Conservation (phyloP, 768 basidiomycete genomes). For the Xerocomus potaroensis region DNA sequence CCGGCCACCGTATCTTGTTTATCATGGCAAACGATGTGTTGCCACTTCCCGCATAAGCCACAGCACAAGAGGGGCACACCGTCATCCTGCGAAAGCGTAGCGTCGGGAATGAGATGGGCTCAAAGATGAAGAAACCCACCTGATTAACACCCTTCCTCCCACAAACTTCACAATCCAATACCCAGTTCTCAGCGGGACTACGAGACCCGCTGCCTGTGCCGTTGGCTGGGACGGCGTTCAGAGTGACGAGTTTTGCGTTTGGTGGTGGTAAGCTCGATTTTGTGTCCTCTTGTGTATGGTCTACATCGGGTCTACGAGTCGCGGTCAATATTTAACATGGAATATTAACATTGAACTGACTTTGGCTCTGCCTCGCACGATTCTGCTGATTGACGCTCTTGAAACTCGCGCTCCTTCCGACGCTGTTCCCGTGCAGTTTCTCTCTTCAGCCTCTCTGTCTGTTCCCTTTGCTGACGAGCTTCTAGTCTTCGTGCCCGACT, state of each 20-base stretch:
- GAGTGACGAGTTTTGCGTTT: constrained; percentile 1
- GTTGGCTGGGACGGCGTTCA: constrained; percentile 12
- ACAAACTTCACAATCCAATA: constrained; percentile 87
- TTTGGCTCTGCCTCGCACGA: constrained; percentile 4
- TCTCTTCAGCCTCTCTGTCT: constrained; percentile 46
- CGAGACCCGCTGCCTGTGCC: constrained; percentile 43
- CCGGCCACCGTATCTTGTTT: constrained; percentile 60
- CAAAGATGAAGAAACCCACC: constrained; percentile 38
- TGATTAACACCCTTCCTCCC: constrained; percentile 65
- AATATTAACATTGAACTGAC: constrained; percentile 16
- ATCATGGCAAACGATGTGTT: constrained; percentile 86
- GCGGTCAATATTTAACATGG: constrained; percentile 9
- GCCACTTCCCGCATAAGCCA: constrained; percentile 80
- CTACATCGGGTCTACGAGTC: constrained; percentile 10
- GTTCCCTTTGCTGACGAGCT: constrained; percentile 53
- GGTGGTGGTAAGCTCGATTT: constrained; percentile 1
- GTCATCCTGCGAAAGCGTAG: constrained; percentile 56
- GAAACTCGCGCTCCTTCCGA: constrained; percentile 32
- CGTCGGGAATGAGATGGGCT: constrained; percentile 1
- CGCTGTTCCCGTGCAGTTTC: constrained; percentile 59
- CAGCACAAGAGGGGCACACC: constrained; percentile 78
- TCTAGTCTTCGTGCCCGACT: constrained; percentile 58
- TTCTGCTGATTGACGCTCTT: constrained; percentile 21
- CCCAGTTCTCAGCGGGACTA: constrained; percentile 69
- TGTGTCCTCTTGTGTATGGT: constrained; percentile 2